phyloP scores from a whole-genome alignment of 331 rosid genomes.

The Spiraea crenata region DNA sequence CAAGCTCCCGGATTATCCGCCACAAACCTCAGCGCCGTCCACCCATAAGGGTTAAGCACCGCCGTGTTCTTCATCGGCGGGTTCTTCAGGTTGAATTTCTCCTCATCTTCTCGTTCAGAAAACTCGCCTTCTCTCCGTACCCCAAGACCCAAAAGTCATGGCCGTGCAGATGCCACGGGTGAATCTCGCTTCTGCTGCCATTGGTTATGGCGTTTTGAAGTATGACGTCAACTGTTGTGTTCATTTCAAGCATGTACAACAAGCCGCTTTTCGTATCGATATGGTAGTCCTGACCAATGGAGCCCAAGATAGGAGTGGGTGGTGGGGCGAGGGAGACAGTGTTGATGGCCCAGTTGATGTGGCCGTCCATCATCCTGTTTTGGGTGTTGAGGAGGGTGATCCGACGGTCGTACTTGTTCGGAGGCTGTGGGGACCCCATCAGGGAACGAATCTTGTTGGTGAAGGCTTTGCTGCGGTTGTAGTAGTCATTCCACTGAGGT shows the following conservation, averaged over 20 bases:
- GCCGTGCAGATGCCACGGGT: conserved; percentile 94
- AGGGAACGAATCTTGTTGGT: conserved; percentile 42
- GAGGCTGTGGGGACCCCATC: conserved; percentile 63
- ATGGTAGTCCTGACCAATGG: conserved; percentile 45
- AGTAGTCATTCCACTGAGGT: conserved; percentile 70
- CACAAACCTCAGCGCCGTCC: conserved; percentile 75
- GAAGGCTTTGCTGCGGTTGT: conserved; percentile 55
- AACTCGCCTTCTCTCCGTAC: conserved; percentile 79
- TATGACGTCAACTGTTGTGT: conserved; percentile 49
- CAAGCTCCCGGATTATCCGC: conserved; percentile 87
- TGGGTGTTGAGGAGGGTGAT: conserved; percentile 77
- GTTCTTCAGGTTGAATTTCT: conserved; percentile 48
- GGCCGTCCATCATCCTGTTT: conserved; percentile 41
- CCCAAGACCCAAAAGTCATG: conserved; percentile 87
- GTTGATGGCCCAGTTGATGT: conserved; percentile 73
- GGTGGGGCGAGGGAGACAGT: conserved; percentile 61
- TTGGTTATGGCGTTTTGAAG: conserved; percentile 58
- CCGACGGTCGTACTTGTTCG: conserved; percentile 33
- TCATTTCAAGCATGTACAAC: conserved; percentile 40
- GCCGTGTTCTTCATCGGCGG: conserved; percentile 75
- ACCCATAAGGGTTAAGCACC: conserved; percentile 67
- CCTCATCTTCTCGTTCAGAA: conserved; percentile 26
- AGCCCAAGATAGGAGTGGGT: conserved; percentile 61
- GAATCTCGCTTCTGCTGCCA: conserved; percentile 39
- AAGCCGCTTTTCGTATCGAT: conserved; percentile 42